phyloP scores from a whole-genome alignment of 2,329 filamentous ascomycete genomes.

The Cladosporium halotolerans region DNA sequence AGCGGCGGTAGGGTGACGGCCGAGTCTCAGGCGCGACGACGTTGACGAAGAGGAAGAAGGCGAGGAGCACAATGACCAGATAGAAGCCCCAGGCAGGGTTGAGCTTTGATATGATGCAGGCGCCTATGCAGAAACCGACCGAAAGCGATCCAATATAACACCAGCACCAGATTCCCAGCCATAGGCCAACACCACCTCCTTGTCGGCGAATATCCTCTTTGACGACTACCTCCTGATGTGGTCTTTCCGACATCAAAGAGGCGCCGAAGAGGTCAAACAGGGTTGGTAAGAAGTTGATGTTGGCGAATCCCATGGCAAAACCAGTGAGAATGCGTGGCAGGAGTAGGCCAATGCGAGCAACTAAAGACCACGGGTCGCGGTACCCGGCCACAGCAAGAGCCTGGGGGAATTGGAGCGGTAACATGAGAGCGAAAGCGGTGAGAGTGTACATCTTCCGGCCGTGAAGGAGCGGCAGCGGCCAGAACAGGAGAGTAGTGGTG shows the following conservation, averaged over 20 bases:
- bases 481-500: constrained; percentile 62
- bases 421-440: constrained; percentile 58
- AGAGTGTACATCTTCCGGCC: constrained; percentile 74
- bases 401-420: constrained; percentile 71
- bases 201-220: constrained; percentile 64
- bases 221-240: constrained; percentile 66
- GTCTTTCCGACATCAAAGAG: constrained; percentile 64
- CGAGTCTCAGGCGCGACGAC: constrained; percentile 67
- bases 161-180: constrained; percentile 73
- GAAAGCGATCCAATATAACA: constrained; percentile 67
- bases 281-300: constrained; percentile 68
- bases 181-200: constrained; percentile 72
- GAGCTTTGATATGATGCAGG: constrained; percentile 58
- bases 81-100: constrained; percentile 71
- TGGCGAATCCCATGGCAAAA: constrained; percentile 64
- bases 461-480: constrained; percentile 69
- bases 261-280: constrained; percentile 71
- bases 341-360: constrained; percentile 57
- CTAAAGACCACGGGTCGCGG: constrained; percentile 50
- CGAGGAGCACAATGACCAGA: constrained; percentile 61
- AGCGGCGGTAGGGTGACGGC: constrained; percentile 61
- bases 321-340: constrained; percentile 61
- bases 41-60: constrained; percentile 60
- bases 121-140: constrained; percentile 66
- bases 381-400: constrained; percentile 57